Conservation (phyloP, 1,284 basidiomycete species). For the Tilletia walkeri region DNA sequence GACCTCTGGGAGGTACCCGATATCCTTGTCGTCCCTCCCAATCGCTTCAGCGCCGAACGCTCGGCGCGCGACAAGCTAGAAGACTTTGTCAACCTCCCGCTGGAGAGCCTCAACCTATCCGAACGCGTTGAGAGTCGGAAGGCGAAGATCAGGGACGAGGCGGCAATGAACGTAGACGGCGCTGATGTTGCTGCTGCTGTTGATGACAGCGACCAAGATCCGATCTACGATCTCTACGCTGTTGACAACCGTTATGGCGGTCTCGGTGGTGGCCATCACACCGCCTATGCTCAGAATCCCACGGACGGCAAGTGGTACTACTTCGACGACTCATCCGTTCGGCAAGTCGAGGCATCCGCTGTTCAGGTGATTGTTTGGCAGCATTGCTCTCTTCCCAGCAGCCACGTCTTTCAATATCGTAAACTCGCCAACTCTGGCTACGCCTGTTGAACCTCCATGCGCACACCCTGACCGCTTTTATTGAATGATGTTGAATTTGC, state of each 20-base stretch:
- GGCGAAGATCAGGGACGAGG: constrained; percentile 27
- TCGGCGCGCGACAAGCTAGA: constrained; percentile 79
- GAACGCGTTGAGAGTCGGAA: constrained; percentile 73
- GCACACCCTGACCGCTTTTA: constrained; percentile 25
- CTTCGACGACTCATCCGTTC: constrained; percentile 74
- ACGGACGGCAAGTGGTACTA: constrained; percentile 88
- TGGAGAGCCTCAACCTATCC: constrained; percentile 80
- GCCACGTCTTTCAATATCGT: background rate
- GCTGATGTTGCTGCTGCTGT: background rate
- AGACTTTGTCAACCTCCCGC: constrained; percentile 86
- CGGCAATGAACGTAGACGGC: background rate
- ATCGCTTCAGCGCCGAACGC: constrained; percentile 69
- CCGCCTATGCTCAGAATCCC: constrained; percentile 87
- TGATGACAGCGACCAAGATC: constrained; percentile 37
- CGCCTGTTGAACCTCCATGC: constrained; percentile 5
- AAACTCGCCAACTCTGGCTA: background rate
- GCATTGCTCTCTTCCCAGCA: too few relatives aligned
- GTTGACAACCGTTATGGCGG: constrained; percentile 95
- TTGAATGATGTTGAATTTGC: background rate
- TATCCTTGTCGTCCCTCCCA: constrained; percentile 93
- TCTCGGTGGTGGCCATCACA: constrained; percentile 94
- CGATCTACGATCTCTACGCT: constrained; percentile 79
- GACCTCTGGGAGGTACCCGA: constrained; percentile 98
- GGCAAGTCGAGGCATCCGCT: constrained; percentile 35
- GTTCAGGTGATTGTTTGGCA: background rate